These are phyloP conservation scores for Cadophora sp. DNA, from an alignment of 2,329 filamentous ascomycete genomes.

Conservation along the genomic window DNA sequence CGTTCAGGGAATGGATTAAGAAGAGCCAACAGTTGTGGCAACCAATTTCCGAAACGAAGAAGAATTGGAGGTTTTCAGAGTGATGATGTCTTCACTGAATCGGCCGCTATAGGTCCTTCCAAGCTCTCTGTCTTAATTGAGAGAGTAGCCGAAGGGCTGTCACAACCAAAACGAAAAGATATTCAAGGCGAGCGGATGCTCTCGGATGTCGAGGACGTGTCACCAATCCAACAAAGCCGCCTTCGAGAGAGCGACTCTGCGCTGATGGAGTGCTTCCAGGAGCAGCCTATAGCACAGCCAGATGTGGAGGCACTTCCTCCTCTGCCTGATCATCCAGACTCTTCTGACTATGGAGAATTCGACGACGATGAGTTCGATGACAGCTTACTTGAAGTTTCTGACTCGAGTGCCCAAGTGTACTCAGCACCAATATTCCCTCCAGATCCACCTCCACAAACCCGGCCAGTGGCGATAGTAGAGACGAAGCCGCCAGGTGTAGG, in stretches of 20 bases:
- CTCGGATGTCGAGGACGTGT: constrained; percentile 14
- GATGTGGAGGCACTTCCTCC: neutral
- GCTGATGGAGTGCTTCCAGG: neutral
- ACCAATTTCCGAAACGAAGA: constrained; percentile 75
- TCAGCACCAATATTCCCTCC: constrained; percentile 17
- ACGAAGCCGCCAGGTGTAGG: neutral
- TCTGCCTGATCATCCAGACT: constrained; percentile 23
- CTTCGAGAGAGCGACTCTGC: constrained; percentile 6
- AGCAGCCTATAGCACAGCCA: neutral
- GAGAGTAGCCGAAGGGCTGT: constrained; percentile 63
- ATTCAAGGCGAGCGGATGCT: neutral
- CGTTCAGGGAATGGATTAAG: constrained; percentile 59
- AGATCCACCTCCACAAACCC: constrained; percentile 9
- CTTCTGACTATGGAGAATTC: constrained; percentile 48
- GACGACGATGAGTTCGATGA: constrained; percentile 58
- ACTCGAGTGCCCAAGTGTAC: constrained; percentile 47
- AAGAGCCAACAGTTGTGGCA: constrained; percentile 72
- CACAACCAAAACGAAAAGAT: constrained; percentile 32
- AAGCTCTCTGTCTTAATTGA: constrained; percentile 69
- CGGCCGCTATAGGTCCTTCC: constrained; percentile 55
- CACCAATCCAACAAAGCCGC: constrained; percentile 19
- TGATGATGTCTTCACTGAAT: constrained; percentile 43
- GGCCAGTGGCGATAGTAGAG: neutral
- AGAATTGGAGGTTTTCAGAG: constrained; percentile 55
- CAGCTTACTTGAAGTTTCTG: constrained; percentile 58